Evolutionary conservation across 116 monocot species (phyloP).

Genomic region (Posidonia oceanica): DNA sequence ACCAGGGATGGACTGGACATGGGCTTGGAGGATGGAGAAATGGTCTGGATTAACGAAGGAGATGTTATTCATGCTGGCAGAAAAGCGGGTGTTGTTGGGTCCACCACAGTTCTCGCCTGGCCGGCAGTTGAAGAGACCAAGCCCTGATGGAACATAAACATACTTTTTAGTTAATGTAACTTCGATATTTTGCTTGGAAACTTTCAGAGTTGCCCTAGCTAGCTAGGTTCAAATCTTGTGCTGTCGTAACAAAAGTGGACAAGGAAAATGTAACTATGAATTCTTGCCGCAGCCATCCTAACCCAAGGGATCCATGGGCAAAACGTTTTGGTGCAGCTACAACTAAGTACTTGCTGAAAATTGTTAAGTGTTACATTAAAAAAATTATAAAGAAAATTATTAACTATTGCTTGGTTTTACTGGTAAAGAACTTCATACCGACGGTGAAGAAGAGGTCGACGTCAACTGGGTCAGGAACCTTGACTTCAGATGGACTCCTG

Average conservation of each 20-base stretch:
- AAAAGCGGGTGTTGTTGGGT: slow-evolving; percentile 36
- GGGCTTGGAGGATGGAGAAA: slow-evolving; percentile 20
- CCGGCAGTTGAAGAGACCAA: slow-evolving; percentile 39
- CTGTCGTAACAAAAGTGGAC: neutral
- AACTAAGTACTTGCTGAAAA: too few species aligned
- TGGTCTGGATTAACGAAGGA: slow-evolving; percentile 43
- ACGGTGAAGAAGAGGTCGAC: slow-evolving; percentile 61
- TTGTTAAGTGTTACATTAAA: too few species aligned
- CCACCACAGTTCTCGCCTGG: slow-evolving; percentile 28
- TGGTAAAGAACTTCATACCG: neutral
- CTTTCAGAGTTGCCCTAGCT: too few species aligned
- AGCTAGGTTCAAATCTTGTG: neutral
- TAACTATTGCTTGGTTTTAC: neutral
- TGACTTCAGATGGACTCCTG: slow-evolving; percentile 16
- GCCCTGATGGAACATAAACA: slow-evolving; percentile 6
- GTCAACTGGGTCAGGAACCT: slow-evolving; percentile 35
- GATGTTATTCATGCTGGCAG: slow-evolving; percentile 69
- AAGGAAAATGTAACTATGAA: too few species aligned
- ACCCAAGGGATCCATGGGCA: too few species aligned
- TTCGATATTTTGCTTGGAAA: too few species aligned
- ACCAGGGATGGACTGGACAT: neutral
- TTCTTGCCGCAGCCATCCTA: too few species aligned
- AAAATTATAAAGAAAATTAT: neutral
- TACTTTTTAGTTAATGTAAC: too few species aligned
- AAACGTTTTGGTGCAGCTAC: too few species aligned